These are phyloP conservation scores for Lippia alba DNA, from an alignment of 305 asterid genomes.

Conservation along the genomic window DNA sequence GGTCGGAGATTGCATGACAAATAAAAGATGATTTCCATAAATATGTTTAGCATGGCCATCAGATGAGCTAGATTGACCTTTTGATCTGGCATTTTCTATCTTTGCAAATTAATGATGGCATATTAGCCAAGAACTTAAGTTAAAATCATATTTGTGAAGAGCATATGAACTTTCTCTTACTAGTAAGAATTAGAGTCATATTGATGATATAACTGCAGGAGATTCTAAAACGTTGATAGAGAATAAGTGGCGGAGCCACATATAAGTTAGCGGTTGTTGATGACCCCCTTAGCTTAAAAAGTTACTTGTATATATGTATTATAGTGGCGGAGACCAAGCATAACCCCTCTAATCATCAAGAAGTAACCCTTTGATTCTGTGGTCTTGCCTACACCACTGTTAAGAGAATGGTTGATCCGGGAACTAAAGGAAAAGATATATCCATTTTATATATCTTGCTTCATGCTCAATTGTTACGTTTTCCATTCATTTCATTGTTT, in stretches of 20 bases:
- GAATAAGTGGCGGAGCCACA: too few relatives aligned
- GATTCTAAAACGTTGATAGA: too few relatives aligned
- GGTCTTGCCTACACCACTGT: too few relatives aligned
- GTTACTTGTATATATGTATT: too few relatives aligned
- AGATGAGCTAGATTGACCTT: neutral
- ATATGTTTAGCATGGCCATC: neutral
- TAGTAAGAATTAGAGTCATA: neutral
- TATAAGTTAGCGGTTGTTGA: too few relatives aligned
- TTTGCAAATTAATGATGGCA: neutral
- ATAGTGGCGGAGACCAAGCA: too few relatives aligned
- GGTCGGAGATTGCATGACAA: neutral
- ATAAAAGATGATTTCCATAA: conserved; percentile 1
- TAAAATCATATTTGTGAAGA: neutral
- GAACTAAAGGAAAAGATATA: neutral
- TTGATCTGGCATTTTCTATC: neutral
- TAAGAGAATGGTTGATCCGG: neutral
- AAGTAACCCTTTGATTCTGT: neutral
- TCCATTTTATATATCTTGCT: neutral
- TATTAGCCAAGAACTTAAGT: neutral
- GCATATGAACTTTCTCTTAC: neutral
- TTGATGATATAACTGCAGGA: neutral
- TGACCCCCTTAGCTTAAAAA: too few relatives aligned
- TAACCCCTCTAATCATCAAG: neutral
- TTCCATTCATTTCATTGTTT: neutral
- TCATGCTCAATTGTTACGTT: neutral